Conservation (phyloP, 352 stramenopile species). For the Pythium pyrilobum region DNA sequence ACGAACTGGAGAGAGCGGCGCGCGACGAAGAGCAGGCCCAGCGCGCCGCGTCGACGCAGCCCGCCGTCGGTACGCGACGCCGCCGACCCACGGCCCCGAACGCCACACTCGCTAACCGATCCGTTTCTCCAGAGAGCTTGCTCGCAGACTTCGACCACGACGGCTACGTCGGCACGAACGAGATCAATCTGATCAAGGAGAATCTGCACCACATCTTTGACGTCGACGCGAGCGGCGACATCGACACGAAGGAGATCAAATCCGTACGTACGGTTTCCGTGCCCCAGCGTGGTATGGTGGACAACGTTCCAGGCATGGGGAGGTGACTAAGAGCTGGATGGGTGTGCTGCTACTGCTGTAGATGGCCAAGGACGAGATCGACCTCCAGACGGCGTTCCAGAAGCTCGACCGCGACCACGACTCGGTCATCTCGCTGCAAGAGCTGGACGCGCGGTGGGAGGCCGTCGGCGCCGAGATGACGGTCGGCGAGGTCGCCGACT, state of each 20-base stretch:
- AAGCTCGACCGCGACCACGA: constrained; percentile 78
- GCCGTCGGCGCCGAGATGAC: constrained; percentile 82
- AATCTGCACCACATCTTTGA: constrained; percentile 80
- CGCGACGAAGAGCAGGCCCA: constrained; percentile 15
- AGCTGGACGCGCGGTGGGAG: constrained; percentile 81
- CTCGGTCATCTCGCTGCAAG: constrained; percentile 73
- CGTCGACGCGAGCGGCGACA: constrained; percentile 65
- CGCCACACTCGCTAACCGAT: too few relatives aligned
- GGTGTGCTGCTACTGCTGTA: constrained; percentile 2
- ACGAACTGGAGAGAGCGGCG: constrained; percentile 15
- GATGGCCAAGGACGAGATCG: constrained; percentile 52
- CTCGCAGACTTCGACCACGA: constrained; percentile 79
- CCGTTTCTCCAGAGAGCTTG: constrained; percentile 76
- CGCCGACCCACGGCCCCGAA: too few relatives aligned
- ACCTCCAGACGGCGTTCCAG: constrained; percentile 62
- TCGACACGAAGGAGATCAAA: constrained; percentile 72
- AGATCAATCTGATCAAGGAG: constrained; percentile 80
- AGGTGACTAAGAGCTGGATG: too few relatives aligned
- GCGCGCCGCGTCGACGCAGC: not conserved
- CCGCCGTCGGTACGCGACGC: constrained; percentile 11
- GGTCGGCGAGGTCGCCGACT: constrained; percentile 75
- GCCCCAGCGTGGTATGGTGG: not conserved
- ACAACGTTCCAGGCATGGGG: not conserved
- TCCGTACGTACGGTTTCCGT: constrained; percentile 17
- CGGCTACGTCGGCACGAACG: constrained; percentile 56